phyloP scores from a whole-genome alignment of 371 early-diverging fungal species.

The Rhizopus delemar region DNA sequence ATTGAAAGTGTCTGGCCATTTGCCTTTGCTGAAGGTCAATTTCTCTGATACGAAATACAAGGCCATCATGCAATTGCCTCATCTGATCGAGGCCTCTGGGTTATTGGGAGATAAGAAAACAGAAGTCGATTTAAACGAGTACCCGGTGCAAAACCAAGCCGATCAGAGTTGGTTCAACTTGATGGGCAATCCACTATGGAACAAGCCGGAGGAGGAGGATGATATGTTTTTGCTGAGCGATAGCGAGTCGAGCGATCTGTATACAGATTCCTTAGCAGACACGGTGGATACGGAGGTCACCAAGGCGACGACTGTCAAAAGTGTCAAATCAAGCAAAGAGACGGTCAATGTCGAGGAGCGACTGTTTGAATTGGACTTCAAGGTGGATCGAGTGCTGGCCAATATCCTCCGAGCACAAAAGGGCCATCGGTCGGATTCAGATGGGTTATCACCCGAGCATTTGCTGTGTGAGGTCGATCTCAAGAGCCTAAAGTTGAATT shows the following conservation, averaged over 20 bases:
- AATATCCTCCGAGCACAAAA: conserved; percentile 54
- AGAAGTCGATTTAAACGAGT: background rate
- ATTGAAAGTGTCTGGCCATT: conserved; percentile 77
- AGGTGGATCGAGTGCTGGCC: conserved; percentile 71
- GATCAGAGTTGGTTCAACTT: conserved; percentile 34
- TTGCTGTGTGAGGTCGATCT: conserved; percentile 73
- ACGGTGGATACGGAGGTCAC: conserved; percentile 25
- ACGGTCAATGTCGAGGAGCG: conserved; percentile 19
- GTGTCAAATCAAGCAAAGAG: conserved; percentile 36
- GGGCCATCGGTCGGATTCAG: conserved; percentile 14
- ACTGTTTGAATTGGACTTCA: conserved; percentile 67
- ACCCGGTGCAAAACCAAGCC: conserved; percentile 9
- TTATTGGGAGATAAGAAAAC: conserved; percentile 17
- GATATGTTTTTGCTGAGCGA: conserved; percentile 38
- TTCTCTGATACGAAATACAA: conserved; percentile 94
- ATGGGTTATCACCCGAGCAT: conserved; percentile 44
- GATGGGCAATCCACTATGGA: conserved; percentile 43
- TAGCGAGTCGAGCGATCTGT: conserved; percentile 33
- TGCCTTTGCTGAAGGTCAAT: conserved; percentile 87
- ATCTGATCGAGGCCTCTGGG: conserved; percentile 59
- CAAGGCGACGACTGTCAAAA: background rate
- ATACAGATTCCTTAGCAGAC: conserved; percentile 31
- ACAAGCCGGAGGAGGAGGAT: conserved; percentile 10
- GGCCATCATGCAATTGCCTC: conserved; percentile 78
- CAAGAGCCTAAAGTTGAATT: conserved; percentile 68